These are phyloP conservation scores for Beta corolliflora DNA, from an alignment of 179 eudicot species.

Conservation along the genomic window DNA sequence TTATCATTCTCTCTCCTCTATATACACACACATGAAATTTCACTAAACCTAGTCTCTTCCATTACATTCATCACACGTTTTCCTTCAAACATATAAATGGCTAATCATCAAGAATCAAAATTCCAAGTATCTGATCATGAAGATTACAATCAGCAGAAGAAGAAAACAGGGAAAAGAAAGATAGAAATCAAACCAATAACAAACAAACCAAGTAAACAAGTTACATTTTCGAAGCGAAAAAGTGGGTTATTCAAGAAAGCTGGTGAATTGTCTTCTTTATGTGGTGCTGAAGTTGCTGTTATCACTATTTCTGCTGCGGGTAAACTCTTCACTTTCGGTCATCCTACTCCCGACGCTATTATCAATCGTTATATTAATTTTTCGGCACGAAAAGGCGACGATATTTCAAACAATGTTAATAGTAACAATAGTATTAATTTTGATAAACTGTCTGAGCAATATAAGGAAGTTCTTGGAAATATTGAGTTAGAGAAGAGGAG, in stretches of 20 bases:
- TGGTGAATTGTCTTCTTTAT: neutral
- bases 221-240: slow-evolving; percentile 26
- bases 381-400: neutral
- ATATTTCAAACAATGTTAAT: no score
- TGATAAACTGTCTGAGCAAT: neutral
- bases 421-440: neutral
- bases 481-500: neutral
- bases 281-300: slow-evolving; percentile 21
- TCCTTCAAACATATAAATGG: neutral
- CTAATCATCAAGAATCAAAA: neutral
- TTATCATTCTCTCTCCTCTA: no score
- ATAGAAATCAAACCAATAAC: slow-evolving; percentile 12
- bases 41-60: no score
- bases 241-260: slow-evolving; percentile 2
- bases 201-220: slow-evolving; percentile 19
- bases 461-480: neutral
- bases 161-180: slow-evolving; percentile 20
- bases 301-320: slow-evolving; percentile 26
- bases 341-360: slow-evolving; percentile 19
- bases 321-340: slow-evolving; percentile 30
- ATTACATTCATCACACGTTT: no score
- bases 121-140: neutral
- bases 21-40: no score
- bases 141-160: no score
- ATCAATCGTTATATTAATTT: slow-evolving; percentile 16